Evolutionary conservation across 1,139 yeast species (phyloP).

Genomic region (Suhomyces bokatorum): DNA sequence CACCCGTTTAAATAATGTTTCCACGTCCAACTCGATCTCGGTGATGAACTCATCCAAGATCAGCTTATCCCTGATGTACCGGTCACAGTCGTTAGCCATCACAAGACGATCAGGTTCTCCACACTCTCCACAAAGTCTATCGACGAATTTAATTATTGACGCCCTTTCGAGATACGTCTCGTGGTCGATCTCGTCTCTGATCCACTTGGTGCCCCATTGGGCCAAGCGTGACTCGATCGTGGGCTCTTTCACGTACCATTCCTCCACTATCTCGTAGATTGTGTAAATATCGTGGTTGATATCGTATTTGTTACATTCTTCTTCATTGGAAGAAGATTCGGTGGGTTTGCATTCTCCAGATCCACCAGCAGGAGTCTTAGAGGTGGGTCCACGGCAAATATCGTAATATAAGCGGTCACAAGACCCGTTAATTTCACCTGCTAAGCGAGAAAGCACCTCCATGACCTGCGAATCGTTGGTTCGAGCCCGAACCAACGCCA

Average conservation of each 20-base stretch:
- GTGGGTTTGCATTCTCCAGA: not conserved
- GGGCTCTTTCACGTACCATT: constrained; percentile 18
- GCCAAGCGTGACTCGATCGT: constrained; percentile 14
- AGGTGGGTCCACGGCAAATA: constrained; percentile 8
- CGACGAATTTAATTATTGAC: constrained; percentile 15
- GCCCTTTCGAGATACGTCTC: constrained; percentile 19
- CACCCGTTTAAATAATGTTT: constrained; percentile 17
- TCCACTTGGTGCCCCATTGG: constrained; percentile 20
- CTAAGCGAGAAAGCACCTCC: constrained; percentile 11
- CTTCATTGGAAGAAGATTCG: not conserved
- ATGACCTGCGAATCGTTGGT: constrained; percentile 8
- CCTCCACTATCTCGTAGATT: constrained; percentile 18
- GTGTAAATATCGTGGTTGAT: constrained; percentile 20
- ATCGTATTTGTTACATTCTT: constrained; percentile 7
- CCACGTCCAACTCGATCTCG: constrained; percentile 20
- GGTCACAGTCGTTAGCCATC: constrained; percentile 18
- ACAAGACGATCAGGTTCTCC: constrained; percentile 14
- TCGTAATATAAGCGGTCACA: constrained; percentile 11
- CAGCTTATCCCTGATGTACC: constrained; percentile 19
- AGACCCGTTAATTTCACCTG: constrained; percentile 11
- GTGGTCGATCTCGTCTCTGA: constrained; percentile 19
- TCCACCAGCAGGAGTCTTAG: not conserved
- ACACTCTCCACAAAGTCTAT: constrained; percentile 14
- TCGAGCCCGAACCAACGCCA: constrained; percentile 5
- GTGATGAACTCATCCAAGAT: constrained; percentile 21